These are phyloP conservation scores for Agaricus sinodeliciosus DNA, from an alignment of 768 basidiomycete genomes.

Conservation along the genomic window DNA sequence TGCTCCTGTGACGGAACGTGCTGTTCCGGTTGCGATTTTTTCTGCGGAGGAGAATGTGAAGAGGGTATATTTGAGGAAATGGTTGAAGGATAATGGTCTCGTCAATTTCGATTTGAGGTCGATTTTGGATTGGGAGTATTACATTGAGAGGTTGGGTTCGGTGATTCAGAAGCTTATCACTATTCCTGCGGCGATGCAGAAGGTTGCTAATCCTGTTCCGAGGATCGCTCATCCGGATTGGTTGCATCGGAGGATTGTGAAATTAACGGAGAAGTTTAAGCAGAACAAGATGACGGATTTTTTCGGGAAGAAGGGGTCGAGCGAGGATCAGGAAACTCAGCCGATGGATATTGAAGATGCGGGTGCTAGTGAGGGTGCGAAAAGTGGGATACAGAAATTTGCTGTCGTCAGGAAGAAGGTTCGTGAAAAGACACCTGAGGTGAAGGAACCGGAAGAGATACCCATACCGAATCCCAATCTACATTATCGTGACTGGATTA, in stretches of 20 bases:
- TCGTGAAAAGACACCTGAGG: slow-evolving; percentile 36
- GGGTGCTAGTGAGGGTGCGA: slow-evolving; percentile 29
- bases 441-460: slow-evolving; percentile 28
- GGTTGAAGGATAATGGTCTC: slow-evolving; percentile 92
- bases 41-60: slow-evolving; percentile 92
- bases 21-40: slow-evolving; percentile 96
- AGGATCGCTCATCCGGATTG: slow-evolving; percentile 96
- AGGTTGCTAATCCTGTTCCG: slow-evolving; percentile 93
- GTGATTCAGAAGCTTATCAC: slow-evolving; percentile 99
- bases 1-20: slow-evolving; percentile 94
- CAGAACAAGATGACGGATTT: slow-evolving; percentile 98
- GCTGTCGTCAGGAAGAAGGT: slow-evolving; percentile 12
- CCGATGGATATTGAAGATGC: slow-evolving; percentile 61
- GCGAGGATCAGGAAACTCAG: slow-evolving; percentile 16
- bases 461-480: slow-evolving; percentile 57
- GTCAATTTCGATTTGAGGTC: slow-evolving; percentile 85
- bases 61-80: slow-evolving; percentile 84
- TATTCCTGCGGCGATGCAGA: slow-evolving; percentile 98
- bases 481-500: slow-evolving; percentile 74
- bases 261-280: slow-evolving; percentile 91
- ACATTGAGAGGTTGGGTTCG: slow-evolving; percentile 94
- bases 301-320: slow-evolving; percentile 43
- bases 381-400: slow-evolving; percentile 27
- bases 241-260: slow-evolving; percentile 87
- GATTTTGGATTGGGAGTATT: slow-evolving; percentile 97